Conservation (phyloP, 352 stramenopile species). For the Phytophthora pseudosyringae region DNA sequence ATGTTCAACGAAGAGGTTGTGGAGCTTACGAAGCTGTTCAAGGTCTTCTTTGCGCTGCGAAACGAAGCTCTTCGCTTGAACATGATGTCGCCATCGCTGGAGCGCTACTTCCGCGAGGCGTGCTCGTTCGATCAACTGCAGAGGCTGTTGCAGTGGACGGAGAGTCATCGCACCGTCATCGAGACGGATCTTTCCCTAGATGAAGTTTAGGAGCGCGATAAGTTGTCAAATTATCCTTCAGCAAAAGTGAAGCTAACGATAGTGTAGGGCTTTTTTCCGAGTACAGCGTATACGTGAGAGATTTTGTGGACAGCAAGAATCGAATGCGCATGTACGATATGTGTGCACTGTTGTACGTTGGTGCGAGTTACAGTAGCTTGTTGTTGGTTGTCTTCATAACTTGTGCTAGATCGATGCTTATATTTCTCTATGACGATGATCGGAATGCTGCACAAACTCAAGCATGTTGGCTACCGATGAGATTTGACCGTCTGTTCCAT, state of each 20-base stretch:
- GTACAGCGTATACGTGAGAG: constrained; percentile 19
- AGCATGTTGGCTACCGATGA: background rate
- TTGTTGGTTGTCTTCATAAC: background rate
- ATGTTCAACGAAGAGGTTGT: constrained; percentile 70
- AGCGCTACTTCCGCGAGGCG: constrained; percentile 68
- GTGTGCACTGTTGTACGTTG: constrained; percentile 5
- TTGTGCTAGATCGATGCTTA: constrained; percentile 29
- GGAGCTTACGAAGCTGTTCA: constrained; percentile 77
- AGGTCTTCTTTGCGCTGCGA: constrained; percentile 78
- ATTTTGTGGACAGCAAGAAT: constrained; percentile 24
- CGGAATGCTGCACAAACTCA: constrained; percentile 2
- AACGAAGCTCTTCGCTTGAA: constrained; percentile 71
- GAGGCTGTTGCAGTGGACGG: constrained; percentile 78
- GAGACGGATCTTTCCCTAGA: constrained; percentile 50
- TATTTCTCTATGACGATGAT: background rate
- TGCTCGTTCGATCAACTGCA: constrained; percentile 81
- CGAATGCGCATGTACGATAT: constrained; percentile 19
- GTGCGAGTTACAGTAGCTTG: too few species aligned
- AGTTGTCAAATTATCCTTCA: constrained; percentile 35
- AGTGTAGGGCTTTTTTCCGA: constrained; percentile 2
- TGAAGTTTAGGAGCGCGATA: constrained; percentile 30
- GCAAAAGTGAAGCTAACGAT: constrained; percentile 4
- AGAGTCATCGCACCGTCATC: constrained; percentile 65
- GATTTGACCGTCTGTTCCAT: constrained; percentile 33
- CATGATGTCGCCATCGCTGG: constrained; percentile 70